A percentile compares a stretch with the other conserved stretches of the same genome.
These are phyloP conservation scores for Glycyrrhiza uralensis DNA, from an alignment of 306 rosid species.

Conservation along the genomic window DNA sequence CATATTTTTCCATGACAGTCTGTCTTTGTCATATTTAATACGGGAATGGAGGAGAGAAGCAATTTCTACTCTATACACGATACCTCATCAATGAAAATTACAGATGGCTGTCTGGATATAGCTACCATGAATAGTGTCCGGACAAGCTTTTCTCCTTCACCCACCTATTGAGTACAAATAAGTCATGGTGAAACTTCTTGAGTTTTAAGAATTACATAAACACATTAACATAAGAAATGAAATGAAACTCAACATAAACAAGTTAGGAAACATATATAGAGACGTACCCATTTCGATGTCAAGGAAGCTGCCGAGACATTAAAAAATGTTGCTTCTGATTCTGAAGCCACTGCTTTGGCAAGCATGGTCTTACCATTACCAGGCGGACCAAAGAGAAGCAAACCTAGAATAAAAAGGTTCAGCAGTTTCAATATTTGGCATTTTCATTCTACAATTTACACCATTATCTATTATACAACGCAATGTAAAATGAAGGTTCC, in stretches of 20 bases:
- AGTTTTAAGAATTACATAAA: constrained; percentile 16
- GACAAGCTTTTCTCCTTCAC: constrained; percentile 96
- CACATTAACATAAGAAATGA: neutral
- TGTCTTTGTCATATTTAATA: neutral
- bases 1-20: neutral
- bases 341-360: constrained; percentile 98
- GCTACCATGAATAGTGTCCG: constrained; percentile 93
- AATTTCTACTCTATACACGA: constrained; percentile 4
- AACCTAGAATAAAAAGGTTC: constrained; percentile 49
- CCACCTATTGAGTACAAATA: constrained; percentile 59
- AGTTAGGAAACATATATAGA: constrained; percentile 23
- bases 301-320: constrained; percentile 88
- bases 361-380: constrained; percentile 99
- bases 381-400: constrained; percentile 97
- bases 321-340: constrained; percentile 94
- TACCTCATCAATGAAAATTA: constrained; percentile 97
- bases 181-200: constrained; percentile 19
- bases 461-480: constrained; percentile 1
- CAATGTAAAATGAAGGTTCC: neutral
- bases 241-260: constrained; percentile 7
- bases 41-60: neutral
- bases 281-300: constrained; percentile 93
- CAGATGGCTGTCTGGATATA: constrained; percentile 89
- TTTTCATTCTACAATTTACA: constrained; percentile 14
- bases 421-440: constrained; percentile 8